Base-by-base conservation (phyloP, 164 flowering plant species). In the Aristolochia californica region DNA sequence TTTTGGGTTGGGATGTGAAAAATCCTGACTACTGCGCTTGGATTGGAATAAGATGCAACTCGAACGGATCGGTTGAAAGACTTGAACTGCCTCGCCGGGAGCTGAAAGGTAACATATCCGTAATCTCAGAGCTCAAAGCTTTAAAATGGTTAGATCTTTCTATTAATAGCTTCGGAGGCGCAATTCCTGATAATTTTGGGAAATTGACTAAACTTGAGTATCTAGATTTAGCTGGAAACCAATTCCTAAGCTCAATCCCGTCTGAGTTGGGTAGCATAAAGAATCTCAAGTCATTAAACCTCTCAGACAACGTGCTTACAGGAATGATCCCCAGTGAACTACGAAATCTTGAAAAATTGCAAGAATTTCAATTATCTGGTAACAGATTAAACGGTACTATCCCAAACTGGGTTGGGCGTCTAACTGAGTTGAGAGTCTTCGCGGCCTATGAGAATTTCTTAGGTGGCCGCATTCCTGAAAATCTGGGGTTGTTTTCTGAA, bases 391-490 rank as follows among this genome's bases (percentile, higher is more conserved):
- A 66, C 72, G 98, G 97, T 43, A 67, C 87, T 26, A 83, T 93
- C 30, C 97, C 98, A 15, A 0, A 8, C 14, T 85, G 97, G 98
- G 69, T 89, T 10, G 96, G 88, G 0, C 79, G 83, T 61, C 69
- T 89, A 68, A 79, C 83, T 56, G 74, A 66, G 56, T 66, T 93
- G 65, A 80, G 74, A 63, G 72, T 80, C 55, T 85, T 93, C 57
- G 65, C 88, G 2, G 98, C 98, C 20, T 93, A 93, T 72, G 98
- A 93, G 74, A 93, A 93, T 64, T 56, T 53, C 1, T 74, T 93
- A 53, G 66, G 59, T 24, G 98, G 95, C 65, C 63, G 48, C 23
- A 79, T 93, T 34, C 97, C 98, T 1, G 80, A 72, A 40, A 79
- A 67, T 67, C 66, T 88, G n/a, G n/a, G n/a, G n/a, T n/a, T n/a